Evolutionary conservation across 257 asterid species (phyloP), one percentile per base, ranked within the genome.

Genomic region (Nicotiana paniculata): DNA sequence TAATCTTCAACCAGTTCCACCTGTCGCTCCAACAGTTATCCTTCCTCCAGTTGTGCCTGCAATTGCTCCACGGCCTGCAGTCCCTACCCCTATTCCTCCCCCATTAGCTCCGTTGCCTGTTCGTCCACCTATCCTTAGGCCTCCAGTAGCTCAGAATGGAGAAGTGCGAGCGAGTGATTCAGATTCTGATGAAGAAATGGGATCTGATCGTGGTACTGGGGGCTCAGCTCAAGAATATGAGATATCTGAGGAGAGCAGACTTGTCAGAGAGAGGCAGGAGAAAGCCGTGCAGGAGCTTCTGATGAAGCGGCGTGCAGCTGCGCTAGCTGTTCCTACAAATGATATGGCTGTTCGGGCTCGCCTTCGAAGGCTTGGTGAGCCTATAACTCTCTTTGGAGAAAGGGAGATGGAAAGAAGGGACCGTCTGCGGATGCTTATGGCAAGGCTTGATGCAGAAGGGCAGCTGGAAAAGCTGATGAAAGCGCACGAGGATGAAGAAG

Each of bases 361-460:
- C 33, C 94, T 94, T 39, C 89, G 97, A 13, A 90, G 94, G 82
- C 99, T 96, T 65, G 97, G 97, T 54, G 99, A 94, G 62, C 99
- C 98, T 69, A 89, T 93, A 48, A 96, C 99, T 13, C 88, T 94
- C 51, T 96, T 96, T 83, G 99, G 99, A 3, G 98, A 96, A 86
- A 87, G 93, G 88, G 98, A 96, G 87, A 94, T 94, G 99, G 99
- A 96, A 82, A 94, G 99, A 83, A 93, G 98, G 62, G 99, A 96
- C 18, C 93, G 98, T 6, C 81, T 94, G 86, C 81, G 98, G 75
- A 82, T 82, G 55, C 94, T 94, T 80, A 94, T 96, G 98, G 97
- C 93, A 0, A 90, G 86, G 69, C 97, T 96, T 8, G 97, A 96
- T 84, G 33, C 91, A 18, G 97, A 96, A 81, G 98, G 97, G 33